phyloP scores from a whole-genome alignment of 2,329 filamentous ascomycete genomes.

The Diaporthe destruens region DNA sequence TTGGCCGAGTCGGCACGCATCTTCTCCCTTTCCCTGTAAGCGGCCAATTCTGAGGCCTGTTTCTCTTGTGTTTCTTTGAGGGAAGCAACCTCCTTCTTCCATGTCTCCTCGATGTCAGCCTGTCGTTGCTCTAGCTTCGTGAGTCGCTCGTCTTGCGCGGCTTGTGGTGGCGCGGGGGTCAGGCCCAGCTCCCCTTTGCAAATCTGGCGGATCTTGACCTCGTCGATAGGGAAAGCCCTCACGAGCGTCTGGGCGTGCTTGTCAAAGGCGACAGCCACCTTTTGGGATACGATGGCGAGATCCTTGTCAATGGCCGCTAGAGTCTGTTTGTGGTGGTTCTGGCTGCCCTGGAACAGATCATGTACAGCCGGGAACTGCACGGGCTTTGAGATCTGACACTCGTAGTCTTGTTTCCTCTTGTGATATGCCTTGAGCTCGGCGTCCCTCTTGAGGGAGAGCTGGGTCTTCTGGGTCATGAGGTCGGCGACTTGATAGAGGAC shows the following conservation, averaged over 20 bases:
- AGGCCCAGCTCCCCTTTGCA: conserved; percentile 20
- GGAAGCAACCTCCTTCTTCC: conserved; percentile 11
- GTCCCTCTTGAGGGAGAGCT: conserved; percentile 32
- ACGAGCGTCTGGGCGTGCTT: conserved; percentile 14
- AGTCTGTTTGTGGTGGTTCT: conserved; percentile 24
- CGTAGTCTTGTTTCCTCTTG: conserved; percentile 30
- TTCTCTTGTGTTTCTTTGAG: conserved; percentile 15
- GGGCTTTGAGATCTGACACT: conserved; percentile 16
- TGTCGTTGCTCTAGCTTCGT: conserved; percentile 33
- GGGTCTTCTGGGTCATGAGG: conserved; percentile 25
- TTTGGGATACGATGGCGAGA: background rate
- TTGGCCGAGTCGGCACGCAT: conserved; percentile 20
- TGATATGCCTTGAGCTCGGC: conserved; percentile 20
- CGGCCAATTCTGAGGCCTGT: conserved; percentile 15
- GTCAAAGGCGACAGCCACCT: background rate
- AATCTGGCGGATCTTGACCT: conserved; percentile 37
- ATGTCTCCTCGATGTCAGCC: conserved; percentile 15
- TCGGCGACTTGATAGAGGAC: conserved; percentile 18
- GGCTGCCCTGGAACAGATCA: conserved; percentile 11
- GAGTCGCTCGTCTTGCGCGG: conserved; percentile 14
- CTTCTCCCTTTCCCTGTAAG: conserved; percentile 3
- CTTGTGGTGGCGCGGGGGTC: background rate
- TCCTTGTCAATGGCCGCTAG: conserved; percentile 31
- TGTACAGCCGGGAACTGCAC: conserved; percentile 32
- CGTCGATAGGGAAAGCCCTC: conserved; percentile 25